Evolutionary conservation across 495 filamentous ascomycete genomes (phyloP).

Genomic region (Annulohypoxylon bovei): DNA sequence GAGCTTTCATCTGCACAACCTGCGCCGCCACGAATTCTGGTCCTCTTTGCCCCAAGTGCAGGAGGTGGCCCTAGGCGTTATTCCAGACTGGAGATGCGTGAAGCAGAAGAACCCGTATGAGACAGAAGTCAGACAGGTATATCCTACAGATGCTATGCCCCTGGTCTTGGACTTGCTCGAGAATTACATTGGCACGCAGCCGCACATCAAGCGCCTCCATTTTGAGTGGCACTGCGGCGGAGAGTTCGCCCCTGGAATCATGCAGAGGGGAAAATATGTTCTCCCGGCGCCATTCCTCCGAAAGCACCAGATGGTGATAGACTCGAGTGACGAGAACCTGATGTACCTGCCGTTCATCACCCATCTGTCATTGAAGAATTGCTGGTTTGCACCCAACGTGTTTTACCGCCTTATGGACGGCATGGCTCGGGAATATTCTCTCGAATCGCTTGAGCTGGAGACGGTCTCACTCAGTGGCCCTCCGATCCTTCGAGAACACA

Average conservation of each 20-base stretch:
- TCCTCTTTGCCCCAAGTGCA: constrained; percentile 53
- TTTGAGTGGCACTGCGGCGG: constrained; percentile 68
- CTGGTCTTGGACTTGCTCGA: constrained; percentile 57
- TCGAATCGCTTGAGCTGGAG: constrained; percentile 53
- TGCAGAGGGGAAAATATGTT: constrained; percentile 61
- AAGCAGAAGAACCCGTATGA: constrained; percentile 49
- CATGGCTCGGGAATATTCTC: constrained; percentile 20
- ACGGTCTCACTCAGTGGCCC: constrained; percentile 58
- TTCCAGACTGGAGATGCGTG: constrained; percentile 65
- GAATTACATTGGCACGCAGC: constrained; percentile 48
- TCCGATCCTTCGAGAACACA: constrained; percentile 9
- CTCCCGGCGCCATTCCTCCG: constrained; percentile 62
- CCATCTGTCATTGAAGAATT: constrained; percentile 66
- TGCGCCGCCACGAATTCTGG: constrained; percentile 64
- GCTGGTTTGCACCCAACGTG: constrained; percentile 58
- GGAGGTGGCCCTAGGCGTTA: constrained; percentile 58
- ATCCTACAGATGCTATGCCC: constrained; percentile 54
- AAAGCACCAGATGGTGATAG: constrained; percentile 55
- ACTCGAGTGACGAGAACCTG: constrained; percentile 49
- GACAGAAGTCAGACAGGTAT: constrained; percentile 50
- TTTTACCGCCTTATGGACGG: constrained; percentile 45
- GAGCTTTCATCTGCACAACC: constrained; percentile 54
- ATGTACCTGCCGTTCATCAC: constrained; percentile 57
- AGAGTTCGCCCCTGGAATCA: constrained; percentile 62
- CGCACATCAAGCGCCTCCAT: constrained; percentile 59